Evolutionary conservation across 495 filamentous ascomycete genomes (phyloP).

Genomic region (Penicillium goetzii): DNA sequence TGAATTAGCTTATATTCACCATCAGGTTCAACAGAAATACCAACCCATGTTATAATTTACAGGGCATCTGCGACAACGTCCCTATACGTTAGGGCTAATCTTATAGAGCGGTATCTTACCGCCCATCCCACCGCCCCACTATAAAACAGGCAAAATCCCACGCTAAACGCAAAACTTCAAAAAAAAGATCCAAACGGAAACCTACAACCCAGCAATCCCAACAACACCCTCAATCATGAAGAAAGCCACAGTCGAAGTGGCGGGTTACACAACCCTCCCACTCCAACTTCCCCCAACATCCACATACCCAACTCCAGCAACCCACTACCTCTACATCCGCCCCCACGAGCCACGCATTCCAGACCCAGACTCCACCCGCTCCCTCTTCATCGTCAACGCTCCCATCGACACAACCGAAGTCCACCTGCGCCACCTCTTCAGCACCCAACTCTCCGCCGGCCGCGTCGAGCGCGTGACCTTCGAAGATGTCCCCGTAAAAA

Average conservation of each 20-base stretch:
- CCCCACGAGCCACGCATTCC: slow-evolving; percentile 78
- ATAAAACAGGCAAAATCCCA: slow-evolving; percentile 24
- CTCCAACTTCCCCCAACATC: slow-evolving; percentile 66
- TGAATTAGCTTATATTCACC: not conserved
- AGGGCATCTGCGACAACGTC: not conserved
- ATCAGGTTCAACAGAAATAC: slow-evolving; percentile 6
- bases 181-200: slow-evolving; percentile 24
- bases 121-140: slow-evolving; percentile 18
- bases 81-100: slow-evolving; percentile 14
- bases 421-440: slow-evolving; percentile 76
- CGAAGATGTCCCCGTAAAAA: slow-evolving; percentile 57
- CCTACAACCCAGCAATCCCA: slow-evolving; percentile 23
- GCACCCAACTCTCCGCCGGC: slow-evolving; percentile 68
- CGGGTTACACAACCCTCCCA: slow-evolving; percentile 51
- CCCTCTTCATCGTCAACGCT: slow-evolving; percentile 84
- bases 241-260: slow-evolving; percentile 44
- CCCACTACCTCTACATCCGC: slow-evolving; percentile 86
- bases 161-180: slow-evolving; percentile 28
- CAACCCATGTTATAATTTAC: not conserved
- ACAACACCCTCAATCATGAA: slow-evolving; percentile 39
- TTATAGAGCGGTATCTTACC: slow-evolving; percentile 10
- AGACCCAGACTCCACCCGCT: slow-evolving; percentile 69
- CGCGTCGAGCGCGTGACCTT: slow-evolving; percentile 78
- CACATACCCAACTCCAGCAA: slow-evolving; percentile 58
- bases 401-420: slow-evolving; percentile 81